These are phyloP conservation scores for Pholiota microspora DNA, from an alignment of 768 basidiomycete species.

Conservation along the genomic window DNA sequence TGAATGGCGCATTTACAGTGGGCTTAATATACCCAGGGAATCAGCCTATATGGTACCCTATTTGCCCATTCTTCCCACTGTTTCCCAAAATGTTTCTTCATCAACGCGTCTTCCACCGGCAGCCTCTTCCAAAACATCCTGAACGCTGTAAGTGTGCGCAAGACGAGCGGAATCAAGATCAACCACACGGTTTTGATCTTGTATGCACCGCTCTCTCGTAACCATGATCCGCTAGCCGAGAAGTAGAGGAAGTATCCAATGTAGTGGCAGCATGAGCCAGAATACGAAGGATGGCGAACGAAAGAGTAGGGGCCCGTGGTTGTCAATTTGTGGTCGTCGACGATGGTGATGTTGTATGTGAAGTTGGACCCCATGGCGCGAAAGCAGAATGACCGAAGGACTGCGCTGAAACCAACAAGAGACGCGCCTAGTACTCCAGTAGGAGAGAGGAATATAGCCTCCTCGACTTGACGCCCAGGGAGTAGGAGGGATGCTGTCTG, in stretches of 20 bases:
- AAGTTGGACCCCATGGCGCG: constrained; percentile 4
- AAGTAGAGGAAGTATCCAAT: background rate
- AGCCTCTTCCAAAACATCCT: background rate
- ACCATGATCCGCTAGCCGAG: background rate
- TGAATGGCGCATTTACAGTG: background rate
- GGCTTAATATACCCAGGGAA: constrained; percentile 1
- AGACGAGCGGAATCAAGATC: background rate
- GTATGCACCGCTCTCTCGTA: constrained; percentile 2
- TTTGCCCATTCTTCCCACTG: constrained; percentile 6
- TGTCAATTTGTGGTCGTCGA: background rate
- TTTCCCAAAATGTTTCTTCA: constrained; percentile 5
- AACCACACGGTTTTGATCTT: background rate
- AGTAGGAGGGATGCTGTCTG: background rate
- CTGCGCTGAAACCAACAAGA: background rate
- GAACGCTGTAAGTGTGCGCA: background rate
- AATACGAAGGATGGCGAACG: constrained; percentile 2
- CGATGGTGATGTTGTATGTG: constrained; percentile 1
- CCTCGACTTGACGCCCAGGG: background rate
- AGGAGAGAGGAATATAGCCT: background rate
- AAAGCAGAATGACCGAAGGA: constrained; percentile 1
- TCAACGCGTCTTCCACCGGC: constrained; percentile 1
- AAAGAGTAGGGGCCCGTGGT: constrained; percentile 1
- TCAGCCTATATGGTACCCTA: background rate
- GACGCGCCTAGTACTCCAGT: background rate
- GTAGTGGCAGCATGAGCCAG: background rate